Conservation (phyloP, 1,284 basidiomycete genomes). For the Psilocybe mexicana region DNA sequence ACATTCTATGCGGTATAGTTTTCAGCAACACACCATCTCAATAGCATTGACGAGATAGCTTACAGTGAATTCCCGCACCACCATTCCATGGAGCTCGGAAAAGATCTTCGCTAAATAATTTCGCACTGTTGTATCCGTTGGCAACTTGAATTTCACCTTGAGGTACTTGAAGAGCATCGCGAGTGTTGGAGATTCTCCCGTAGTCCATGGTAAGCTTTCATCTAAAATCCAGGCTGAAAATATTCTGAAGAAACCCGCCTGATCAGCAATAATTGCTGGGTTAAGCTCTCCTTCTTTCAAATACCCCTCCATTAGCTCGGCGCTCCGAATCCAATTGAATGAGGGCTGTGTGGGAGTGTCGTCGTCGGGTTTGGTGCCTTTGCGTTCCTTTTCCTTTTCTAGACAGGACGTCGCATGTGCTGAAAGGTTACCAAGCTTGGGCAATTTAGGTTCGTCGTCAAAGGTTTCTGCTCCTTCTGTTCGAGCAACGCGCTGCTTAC, state of each 20-base stretch:
- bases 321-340: neutral
- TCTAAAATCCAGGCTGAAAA: constrained; percentile 35
- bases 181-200: constrained; percentile 26
- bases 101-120: constrained; percentile 29
- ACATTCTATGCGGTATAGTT: constrained; percentile 17
- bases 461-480: neutral
- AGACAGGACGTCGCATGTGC: neutral
- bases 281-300: constrained; percentile 1
- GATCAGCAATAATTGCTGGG: constrained; percentile 19
- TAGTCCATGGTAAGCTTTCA: constrained; percentile 32
- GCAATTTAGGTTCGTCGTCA: neutral
- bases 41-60: neutral
- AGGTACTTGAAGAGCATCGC: constrained; percentile 29
- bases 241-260: constrained; percentile 28
- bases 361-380: neutral
- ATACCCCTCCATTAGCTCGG: neutral
- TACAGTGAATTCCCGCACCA: constrained; percentile 30
- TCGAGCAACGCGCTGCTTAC: neutral
- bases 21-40: neutral
- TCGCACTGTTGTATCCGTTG: constrained; percentile 29
- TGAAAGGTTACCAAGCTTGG: neutral
- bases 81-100: constrained; percentile 26
- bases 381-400: too few species aligned
- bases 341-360: neutral
- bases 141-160: constrained; percentile 23